phyloP scores from a whole-genome alignment of 345 rosid genomes.

The Acer negundo region DNA sequence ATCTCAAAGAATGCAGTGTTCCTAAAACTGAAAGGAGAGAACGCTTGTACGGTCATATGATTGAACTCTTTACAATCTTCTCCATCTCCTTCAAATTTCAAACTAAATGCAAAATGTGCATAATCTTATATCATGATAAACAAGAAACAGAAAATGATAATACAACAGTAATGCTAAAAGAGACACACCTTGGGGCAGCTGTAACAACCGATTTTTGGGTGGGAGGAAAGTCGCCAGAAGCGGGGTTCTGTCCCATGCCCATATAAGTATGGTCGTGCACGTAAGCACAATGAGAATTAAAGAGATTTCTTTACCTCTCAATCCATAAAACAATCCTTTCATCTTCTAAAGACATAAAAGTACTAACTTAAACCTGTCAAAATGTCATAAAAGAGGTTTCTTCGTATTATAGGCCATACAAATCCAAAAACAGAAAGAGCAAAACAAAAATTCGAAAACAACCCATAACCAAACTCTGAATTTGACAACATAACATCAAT shows the following conservation, averaged over 20 bases:
- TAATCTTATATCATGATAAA: neutral
- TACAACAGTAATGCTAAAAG: neutral
- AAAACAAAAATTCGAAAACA: neutral
- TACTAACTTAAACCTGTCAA: slow-evolving; percentile 13
- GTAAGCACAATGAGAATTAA: slow-evolving; percentile 57
- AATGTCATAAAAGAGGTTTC: slow-evolving; percentile 17
- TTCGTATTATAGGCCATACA: neutral
- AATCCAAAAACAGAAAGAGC: neutral
- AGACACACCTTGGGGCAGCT: slow-evolving; percentile 49
- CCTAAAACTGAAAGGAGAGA: neutral
- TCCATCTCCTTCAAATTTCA: neutral
- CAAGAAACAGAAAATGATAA: neutral
- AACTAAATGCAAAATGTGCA: neutral
- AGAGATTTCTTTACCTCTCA: slow-evolving; percentile 50
- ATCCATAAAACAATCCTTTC: slow-evolving; percentile 52
- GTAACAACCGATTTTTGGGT: slow-evolving; percentile 40
- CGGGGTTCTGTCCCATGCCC: slow-evolving; percentile 66
- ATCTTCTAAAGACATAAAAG: slow-evolving; percentile 42
- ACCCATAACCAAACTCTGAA: neutral
- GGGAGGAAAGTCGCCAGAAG: slow-evolving; percentile 48
- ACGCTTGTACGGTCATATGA: neutral
- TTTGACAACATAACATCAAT: neutral
- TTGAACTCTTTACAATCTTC: neutral
- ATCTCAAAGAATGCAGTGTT: neutral
- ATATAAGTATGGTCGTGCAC: slow-evolving; percentile 51